phyloP scores from a whole-genome alignment of 2,329 filamentous ascomycete species.

The Pezicula neosporulosa region DNA sequence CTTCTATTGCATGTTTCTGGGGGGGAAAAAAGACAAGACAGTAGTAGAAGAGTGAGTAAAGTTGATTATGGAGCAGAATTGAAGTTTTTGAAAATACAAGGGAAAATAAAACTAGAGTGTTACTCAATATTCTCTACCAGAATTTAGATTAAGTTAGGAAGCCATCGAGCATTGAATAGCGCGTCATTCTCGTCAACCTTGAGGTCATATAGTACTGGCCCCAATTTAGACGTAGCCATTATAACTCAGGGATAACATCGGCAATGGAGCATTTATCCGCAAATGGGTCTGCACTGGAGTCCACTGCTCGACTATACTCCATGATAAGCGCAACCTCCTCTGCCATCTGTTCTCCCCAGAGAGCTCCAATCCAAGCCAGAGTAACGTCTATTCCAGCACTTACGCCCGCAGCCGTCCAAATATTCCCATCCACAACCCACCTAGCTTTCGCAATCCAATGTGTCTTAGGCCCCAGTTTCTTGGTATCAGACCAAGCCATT shows the following conservation, averaged over 20 bases:
- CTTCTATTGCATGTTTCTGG: no score
- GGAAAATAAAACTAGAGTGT: no score
- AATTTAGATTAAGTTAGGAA: no score
- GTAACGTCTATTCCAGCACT: constrained; percentile 42
- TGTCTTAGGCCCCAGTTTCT: constrained; percentile 43
- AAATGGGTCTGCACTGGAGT: neutral
- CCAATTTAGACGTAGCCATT: no score
- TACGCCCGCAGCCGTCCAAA: constrained; percentile 64
- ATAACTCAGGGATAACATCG: neutral
- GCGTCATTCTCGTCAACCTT: no score
- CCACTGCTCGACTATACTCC: neutral
- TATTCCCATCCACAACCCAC: constrained; percentile 62
- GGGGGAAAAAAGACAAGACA: no score
- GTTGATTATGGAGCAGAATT: no score
- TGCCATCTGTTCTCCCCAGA: neutral
- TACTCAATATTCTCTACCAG: no score
- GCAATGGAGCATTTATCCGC: neutral
- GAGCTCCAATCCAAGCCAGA: neutral
- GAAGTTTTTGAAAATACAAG: no score
- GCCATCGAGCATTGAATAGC: no score
- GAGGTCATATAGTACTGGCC: no score
- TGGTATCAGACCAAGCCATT: constrained; percentile 45
- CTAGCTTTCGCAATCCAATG: constrained; percentile 58
- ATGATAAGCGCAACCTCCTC: neutral
- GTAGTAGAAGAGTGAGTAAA: no score